These are phyloP conservation scores for Alliaria petiolata DNA, from an alignment of 345 rosid species.

Conservation along the genomic window DNA sequence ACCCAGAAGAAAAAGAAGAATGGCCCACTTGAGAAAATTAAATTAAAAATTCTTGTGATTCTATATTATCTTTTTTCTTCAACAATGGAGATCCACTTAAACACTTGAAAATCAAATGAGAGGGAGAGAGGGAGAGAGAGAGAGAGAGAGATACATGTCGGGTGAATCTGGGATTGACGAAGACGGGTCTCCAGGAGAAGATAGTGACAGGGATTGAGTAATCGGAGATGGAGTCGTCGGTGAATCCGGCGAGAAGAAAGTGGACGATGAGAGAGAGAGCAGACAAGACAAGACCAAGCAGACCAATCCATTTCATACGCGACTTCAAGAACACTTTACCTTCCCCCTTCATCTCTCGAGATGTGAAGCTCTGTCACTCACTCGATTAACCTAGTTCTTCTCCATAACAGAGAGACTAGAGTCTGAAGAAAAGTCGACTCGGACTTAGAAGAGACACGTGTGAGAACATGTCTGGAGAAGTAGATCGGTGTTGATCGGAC, in stretches of 20 bases:
- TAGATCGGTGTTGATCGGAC: conserved; percentile 38
- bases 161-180: conserved; percentile 50
- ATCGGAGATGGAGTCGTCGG: conserved; percentile 63
- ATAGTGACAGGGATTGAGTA: conserved; percentile 81
- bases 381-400: not conserved
- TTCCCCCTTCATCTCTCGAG: conserved; percentile 74
- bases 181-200: conserved; percentile 96
- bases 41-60: not conserved
- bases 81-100: conserved; percentile 25
- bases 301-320: conserved; percentile 86
- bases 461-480: conserved; percentile 31
- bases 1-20: conserved; percentile 21
- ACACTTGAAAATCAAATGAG: not conserved
- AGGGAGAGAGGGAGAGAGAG: not conserved
- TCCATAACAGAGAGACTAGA: conserved; percentile 17
- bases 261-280: conserved; percentile 69
- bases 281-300: conserved; percentile 72
- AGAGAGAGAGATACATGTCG: conserved; percentile 42
- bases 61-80: not conserved
- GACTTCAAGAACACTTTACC: conserved; percentile 70
- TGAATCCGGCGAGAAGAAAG: conserved; percentile 82
- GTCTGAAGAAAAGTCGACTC: conserved; percentile 3
- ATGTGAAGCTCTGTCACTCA: no score
- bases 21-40: conserved; percentile 25
- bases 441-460: conserved; percentile 24